Conservation (phyloP, 2,329 filamentous ascomycete genomes). For the Geosmithia putterillii region DNA sequence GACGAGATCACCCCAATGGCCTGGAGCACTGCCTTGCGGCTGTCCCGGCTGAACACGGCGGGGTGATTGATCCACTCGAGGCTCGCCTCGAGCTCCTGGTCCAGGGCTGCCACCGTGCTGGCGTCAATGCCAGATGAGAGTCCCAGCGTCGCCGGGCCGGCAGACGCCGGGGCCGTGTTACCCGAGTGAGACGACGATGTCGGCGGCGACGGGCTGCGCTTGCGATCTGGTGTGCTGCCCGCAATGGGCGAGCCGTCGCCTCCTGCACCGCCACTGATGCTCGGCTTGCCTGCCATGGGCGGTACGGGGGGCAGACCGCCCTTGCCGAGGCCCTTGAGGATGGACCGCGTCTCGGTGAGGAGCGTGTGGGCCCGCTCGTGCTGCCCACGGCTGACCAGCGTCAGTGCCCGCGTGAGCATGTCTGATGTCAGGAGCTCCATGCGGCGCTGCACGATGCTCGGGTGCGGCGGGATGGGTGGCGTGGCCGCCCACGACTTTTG, state of each 20-base stretch:
- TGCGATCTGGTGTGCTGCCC: conserved; percentile 37
- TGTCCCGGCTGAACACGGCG: conserved; percentile 86
- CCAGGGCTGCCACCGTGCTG: conserved; percentile 71
- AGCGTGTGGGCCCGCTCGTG: conserved; percentile 90
- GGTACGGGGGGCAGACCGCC: conserved; percentile 86
- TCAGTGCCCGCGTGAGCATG: conserved; percentile 89
- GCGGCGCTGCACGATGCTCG: conserved; percentile 84
- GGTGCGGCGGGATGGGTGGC: conserved; percentile 87
- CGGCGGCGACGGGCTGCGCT: conserved; percentile 42
- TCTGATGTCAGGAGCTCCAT: conserved; percentile 98
- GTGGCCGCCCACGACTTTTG: conserved; percentile 53
- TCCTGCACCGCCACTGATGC: too few species aligned
- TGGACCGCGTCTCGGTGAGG: conserved; percentile 84
- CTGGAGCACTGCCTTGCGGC: conserved; percentile 88
- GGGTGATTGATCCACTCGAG: conserved; percentile 98
- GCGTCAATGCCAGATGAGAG: conserved; percentile 69
- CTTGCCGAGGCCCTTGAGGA: conserved; percentile 91
- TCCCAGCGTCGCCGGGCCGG: conserved; percentile 46
- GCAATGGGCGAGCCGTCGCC: conserved; percentile 25
- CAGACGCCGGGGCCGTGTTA: conserved; percentile 14
- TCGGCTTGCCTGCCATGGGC: conserved; percentile 32
- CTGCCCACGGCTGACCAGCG: conserved; percentile 79
- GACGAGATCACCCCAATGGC: conserved; percentile 94
- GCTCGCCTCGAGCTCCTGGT: conserved; percentile 79
- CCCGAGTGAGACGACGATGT: conserved; percentile 32